Base-by-base conservation (phyloP, 495 filamentous ascomycete species). In the Podospora sp. region DNA sequence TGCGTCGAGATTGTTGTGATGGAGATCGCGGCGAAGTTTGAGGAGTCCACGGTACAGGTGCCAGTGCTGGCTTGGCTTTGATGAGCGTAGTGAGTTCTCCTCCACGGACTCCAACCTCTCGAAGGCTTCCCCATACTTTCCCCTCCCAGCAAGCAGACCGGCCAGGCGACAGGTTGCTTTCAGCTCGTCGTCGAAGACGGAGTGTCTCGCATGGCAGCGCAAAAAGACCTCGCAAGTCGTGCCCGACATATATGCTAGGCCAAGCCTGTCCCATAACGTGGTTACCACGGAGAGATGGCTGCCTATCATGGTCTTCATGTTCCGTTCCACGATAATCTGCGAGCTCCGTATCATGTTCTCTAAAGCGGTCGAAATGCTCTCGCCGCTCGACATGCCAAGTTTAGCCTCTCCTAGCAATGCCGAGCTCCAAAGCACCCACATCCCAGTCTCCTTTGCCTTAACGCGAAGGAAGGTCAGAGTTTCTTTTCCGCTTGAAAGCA, bases 331-430 rank as follows among this genome's bases (percentile, higher is more conserved):
- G 65, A 92, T 90, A 36, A 97, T 78, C 71, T 96, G 91, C 0
- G 92, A 92, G 66, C 91, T 89, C 73, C 93, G 90, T 36, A 90
- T 82, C 65, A 97, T 85, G 69, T 87, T 85, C 73, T 97, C 94
- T 61, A 95, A 81, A 7, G 91, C 90, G 21, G 85, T 85, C 0
- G 92, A 83, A 57, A 94, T 81, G 72, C 89, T 92, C 70, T 96
- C 94, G 68, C 94, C 94, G 84, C 92, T 74, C 9, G 76, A 74
- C 69, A 97, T 83, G 35, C 86, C 83, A 57, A 95, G 79, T 76
- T 92, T 96, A 4, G 94, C 92, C 77, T 98, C 94, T 65, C 90
- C 93, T 62, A 97, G 82, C 29, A 96, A 80, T 0, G 93, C 90
- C 4, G 92, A 93, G 69, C 91, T 94, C 78, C 94, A 85, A 5